Evolutionary conservation across 257 asterid genomes (phyloP).

Genomic region (Solanum gandarillasii): DNA sequence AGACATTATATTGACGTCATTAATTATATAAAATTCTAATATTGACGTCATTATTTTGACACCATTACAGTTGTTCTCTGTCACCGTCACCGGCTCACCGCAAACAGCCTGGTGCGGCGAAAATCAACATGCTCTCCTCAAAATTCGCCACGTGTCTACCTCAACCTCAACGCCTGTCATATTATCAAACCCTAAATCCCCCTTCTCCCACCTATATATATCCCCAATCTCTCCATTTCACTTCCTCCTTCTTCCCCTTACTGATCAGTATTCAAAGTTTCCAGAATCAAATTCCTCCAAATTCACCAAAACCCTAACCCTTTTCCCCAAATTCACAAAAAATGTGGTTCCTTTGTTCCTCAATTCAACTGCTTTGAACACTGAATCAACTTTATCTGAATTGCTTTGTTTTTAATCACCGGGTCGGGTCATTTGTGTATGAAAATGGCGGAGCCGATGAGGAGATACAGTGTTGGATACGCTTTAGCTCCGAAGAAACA

Average conservation of each 20-base stretch:
- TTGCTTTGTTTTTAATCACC: background rate
- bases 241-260: background rate
- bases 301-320: background rate
- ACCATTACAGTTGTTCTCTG: background rate
- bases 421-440: background rate
- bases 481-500: constrained; percentile 72
- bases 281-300: background rate
- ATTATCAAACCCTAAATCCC: background rate
- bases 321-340: background rate
- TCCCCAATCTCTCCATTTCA: background rate
- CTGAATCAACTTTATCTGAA: background rate
- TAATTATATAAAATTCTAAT: background rate
- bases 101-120: background rate
- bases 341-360: background rate
- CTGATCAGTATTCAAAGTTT: background rate
- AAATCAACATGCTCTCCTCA: background rate
- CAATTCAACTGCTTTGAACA: background rate
- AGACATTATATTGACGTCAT: too few species aligned
- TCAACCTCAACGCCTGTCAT: background rate
- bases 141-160: background rate
- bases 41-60: background rate
- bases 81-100: background rate
- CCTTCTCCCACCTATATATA: background rate
- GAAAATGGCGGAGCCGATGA: constrained; percentile 25
- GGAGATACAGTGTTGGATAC: constrained; percentile 50